Conservation (phyloP, 192 early-diverging fungal species). For the Coemansia guatemalensis region DNA sequence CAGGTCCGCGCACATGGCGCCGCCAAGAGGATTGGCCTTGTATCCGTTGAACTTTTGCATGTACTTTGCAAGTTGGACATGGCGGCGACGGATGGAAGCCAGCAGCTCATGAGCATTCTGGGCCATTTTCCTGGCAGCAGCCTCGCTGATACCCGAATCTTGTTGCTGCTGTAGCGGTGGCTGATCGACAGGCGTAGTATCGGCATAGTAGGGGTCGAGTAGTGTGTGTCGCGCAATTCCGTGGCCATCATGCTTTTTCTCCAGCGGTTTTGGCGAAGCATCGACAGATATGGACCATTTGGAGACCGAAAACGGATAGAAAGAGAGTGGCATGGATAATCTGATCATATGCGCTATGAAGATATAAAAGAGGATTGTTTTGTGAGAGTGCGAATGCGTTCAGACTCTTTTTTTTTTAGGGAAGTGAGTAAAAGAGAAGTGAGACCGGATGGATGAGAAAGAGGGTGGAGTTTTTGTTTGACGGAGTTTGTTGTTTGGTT, state of each 20-base stretch:
- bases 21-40: slow-evolving; percentile 42
- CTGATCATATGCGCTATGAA: too few relatives aligned
- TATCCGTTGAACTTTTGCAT: slow-evolving; percentile 16
- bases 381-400: slow-evolving; percentile 2
- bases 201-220: not conserved
- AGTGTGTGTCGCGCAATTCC: not conserved
- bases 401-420: slow-evolving; percentile 5
- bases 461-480: not conserved
- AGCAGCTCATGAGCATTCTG: slow-evolving; percentile 30
- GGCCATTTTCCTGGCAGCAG: slow-evolving; percentile 8
- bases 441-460: not conserved
- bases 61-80: slow-evolving; percentile 21
- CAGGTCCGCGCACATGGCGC: slow-evolving; percentile 43
- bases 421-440: not conserved
- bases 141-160: too few relatives aligned
- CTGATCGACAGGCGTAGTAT: not conserved
- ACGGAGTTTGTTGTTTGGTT: not conserved
- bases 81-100: slow-evolving; percentile 21
- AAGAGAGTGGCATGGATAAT: too few relatives aligned
- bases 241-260: not conserved
- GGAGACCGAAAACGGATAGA: not conserved
- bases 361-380: not conserved
- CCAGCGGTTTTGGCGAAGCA: too few relatives aligned
- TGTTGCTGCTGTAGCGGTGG: not conserved
- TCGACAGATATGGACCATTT: not conserved